phyloP scores from a whole-genome alignment of 306 rosid species.

The Macrotyloma uniflorum region DNA sequence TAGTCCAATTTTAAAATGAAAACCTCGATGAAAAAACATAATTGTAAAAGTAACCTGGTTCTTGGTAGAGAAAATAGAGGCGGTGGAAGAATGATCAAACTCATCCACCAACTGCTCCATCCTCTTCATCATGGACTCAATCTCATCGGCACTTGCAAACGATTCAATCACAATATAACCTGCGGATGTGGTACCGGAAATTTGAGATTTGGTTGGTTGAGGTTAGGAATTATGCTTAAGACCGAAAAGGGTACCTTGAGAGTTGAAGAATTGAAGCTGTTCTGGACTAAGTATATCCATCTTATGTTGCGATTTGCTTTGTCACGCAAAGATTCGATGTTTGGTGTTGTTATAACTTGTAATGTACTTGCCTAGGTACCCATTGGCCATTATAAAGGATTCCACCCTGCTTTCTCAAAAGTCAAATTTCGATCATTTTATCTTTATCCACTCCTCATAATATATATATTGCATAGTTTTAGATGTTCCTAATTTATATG shows the following conservation, averaged over 20 bases:
- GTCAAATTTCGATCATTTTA: background rate
- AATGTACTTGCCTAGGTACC: background rate
- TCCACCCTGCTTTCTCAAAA: background rate
- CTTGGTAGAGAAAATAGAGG: conserved; percentile 88
- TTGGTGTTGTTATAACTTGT: background rate
- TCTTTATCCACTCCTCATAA: no score
- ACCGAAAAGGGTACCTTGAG: conserved; percentile 55
- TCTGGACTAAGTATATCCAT: conserved; percentile 56
- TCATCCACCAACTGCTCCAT: conserved; percentile 75
- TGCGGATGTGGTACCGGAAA: conserved; percentile 3
- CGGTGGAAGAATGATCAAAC: conserved; percentile 74
- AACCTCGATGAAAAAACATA: background rate
- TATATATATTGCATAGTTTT: no score
- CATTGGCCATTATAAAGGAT: background rate
- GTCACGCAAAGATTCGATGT: background rate
- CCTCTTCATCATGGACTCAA: conserved; percentile 69
- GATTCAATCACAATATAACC: conserved; percentile 86
- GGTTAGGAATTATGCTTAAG: background rate
- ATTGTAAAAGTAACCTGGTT: conserved; percentile 59
- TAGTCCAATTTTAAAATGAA: background rate
- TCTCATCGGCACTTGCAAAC: conserved; percentile 61
- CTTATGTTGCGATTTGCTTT: background rate
- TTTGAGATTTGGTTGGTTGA: background rate
- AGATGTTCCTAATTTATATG: no score
- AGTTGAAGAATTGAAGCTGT: conserved; percentile 65